Evolutionary conservation across 306 rosid genomes (phyloP).

Genomic region (Sechiopsis laciniata): DNA sequence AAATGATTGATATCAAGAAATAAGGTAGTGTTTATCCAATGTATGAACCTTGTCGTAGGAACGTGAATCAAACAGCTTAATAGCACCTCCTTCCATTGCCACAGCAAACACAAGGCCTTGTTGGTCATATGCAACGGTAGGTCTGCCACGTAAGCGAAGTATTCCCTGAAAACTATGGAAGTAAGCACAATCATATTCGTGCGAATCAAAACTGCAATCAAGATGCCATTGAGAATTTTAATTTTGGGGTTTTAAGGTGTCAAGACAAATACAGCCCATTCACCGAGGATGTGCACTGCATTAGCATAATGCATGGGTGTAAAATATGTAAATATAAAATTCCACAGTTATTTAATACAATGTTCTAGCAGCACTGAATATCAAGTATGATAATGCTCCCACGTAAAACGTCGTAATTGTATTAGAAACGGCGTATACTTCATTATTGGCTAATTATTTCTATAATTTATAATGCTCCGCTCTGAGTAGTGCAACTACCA

Average conservation of each 20-base stretch:
- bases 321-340: not conserved
- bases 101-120: constrained; percentile 98
- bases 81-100: constrained; percentile 99
- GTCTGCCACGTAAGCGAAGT: constrained; percentile 83
- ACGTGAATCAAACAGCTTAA: constrained; percentile 90
- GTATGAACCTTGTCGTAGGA: constrained; percentile 83
- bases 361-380: not conserved
- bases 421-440: no score
- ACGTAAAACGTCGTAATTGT: no score
- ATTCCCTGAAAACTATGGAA: constrained; percentile 71
- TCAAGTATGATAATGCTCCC: not conserved
- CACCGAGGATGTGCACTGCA: not conserved
- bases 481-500: no score
- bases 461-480: no score
- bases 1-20: constrained; percentile 14
- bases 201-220: not conserved
- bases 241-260: not conserved
- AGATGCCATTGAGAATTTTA: not conserved
- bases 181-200: constrained; percentile 35
- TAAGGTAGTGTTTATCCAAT: constrained; percentile 14
- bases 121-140: constrained; percentile 95
- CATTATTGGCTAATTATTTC: no score
- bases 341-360: not conserved
- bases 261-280: not conserved
- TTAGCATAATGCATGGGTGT: not conserved